A percentile compares a stretch with the other conserved stretches of the same genome.
phyloP scores from a whole-genome alignment of 2,329 filamentous ascomycete species.

The Trichoderma sp. region DNA sequence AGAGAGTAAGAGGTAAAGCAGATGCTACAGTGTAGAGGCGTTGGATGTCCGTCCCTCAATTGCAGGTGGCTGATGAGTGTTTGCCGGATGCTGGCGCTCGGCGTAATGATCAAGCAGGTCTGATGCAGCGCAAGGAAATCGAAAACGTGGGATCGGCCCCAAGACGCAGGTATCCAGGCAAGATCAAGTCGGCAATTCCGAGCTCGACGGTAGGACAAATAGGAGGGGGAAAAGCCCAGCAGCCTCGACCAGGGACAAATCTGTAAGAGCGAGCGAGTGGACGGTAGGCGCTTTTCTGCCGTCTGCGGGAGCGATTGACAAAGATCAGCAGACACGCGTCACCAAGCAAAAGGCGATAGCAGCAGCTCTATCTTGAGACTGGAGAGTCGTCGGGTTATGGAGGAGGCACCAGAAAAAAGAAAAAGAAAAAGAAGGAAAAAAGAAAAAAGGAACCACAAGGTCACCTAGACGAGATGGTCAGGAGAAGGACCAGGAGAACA shows the following conservation, averaged over 20 bases:
- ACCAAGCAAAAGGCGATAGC: background rate
- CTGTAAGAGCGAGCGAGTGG: slow-evolving; percentile 19
- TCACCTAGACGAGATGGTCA: background rate
- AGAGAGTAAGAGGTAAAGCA: slow-evolving; percentile 12
- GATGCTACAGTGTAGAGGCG: slow-evolving; percentile 16
- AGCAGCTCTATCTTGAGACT: background rate
- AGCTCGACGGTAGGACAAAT: background rate
- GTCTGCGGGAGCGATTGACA: slow-evolving; percentile 9
- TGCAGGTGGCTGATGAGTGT: slow-evolving; percentile 20
- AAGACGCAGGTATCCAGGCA: background rate
- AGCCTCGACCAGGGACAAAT: background rate
- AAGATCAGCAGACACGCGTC: slow-evolving; percentile 19
- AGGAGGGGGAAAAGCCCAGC: background rate
- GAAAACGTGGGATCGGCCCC: background rate
- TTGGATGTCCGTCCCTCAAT: slow-evolving; percentile 1
- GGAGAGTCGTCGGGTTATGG: background rate
- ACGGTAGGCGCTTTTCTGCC: slow-evolving; percentile 24
- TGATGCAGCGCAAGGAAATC: slow-evolving; percentile 10
- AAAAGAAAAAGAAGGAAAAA: background rate
- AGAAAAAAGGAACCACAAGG: too few relatives aligned
- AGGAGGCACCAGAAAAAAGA: background rate
- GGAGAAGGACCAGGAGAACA: slow-evolving; percentile 11
- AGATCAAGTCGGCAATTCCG: background rate
- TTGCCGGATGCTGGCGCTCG: slow-evolving; percentile 22
- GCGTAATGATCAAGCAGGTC: background rate